These are phyloP conservation scores for Pichia cabralensis DNA, from an alignment of 805 yeast genomes.

Conservation along the genomic window DNA sequence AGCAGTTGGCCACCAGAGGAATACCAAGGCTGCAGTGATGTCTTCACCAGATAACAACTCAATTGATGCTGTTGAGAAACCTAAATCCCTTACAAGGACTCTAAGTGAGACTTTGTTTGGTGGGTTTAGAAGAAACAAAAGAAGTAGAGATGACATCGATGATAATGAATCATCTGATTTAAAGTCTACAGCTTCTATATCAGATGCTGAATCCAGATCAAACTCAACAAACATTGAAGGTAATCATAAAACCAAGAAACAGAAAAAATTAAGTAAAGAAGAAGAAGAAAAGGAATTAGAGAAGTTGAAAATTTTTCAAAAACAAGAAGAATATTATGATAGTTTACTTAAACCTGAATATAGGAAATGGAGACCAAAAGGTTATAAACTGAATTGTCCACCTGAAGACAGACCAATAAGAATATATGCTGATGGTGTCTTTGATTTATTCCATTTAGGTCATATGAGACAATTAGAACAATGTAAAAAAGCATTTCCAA, in stretches of 20 bases:
- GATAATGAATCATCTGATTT: neutral
- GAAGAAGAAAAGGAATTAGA: constrained; percentile 19
- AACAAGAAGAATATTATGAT: constrained; percentile 52
- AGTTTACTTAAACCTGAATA: constrained; percentile 56
- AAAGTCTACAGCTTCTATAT: neutral
- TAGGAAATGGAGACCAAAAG: constrained; percentile 70
- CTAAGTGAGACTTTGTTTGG: constrained; percentile 11
- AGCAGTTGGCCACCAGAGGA: too few relatives aligned
- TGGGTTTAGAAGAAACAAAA: constrained; percentile 6
- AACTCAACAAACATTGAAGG: neutral
- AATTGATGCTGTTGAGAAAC: too few relatives aligned
- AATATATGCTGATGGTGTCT: constrained; percentile 97
- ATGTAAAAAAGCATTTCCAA: constrained; percentile 84
- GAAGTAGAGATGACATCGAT: constrained; percentile 2
- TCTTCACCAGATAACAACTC: too few relatives aligned
- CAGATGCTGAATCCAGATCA: neutral
- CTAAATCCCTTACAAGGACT: constrained; percentile 8
- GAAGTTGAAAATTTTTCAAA: constrained; percentile 16
- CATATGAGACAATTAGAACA: constrained; percentile 98
- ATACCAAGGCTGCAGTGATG: too few relatives aligned
- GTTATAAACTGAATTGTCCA: constrained; percentile 71
- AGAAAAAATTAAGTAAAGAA: constrained; percentile 13
- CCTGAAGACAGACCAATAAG: constrained; percentile 80
- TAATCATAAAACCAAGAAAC: constrained; percentile 3
- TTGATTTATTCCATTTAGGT: constrained; percentile 92